Percentiles rank a stretch among this genome's conserved stretches.
Evolutionary conservation across 2,329 filamentous ascomycete species (phyloP).

Genomic region (Zymoseptoria crescenta): DNA sequence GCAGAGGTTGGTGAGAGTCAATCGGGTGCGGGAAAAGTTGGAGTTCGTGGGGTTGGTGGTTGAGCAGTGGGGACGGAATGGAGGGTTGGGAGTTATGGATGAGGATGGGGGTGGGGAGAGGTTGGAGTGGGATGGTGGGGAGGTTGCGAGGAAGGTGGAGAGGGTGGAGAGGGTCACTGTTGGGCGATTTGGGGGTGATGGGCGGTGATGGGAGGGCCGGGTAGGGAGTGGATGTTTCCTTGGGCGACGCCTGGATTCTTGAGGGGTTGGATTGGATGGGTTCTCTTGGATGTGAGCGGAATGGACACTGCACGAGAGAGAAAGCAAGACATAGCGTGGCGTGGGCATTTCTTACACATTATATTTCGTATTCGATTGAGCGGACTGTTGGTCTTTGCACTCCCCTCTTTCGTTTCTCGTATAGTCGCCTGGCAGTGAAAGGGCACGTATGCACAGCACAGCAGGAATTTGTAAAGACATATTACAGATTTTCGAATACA

Average conservation of each 20-base stretch:
- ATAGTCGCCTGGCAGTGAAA: background rate
- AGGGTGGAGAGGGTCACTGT: conserved; percentile 36
- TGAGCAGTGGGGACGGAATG: conserved; percentile 62
- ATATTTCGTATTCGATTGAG: background rate
- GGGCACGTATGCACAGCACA: too few species aligned
- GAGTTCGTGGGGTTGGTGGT: conserved; percentile 62
- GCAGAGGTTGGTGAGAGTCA: conserved; percentile 55
- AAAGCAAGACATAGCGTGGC: background rate
- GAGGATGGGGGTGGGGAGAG: conserved; percentile 23
- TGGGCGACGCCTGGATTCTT: background rate
- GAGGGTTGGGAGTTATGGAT: conserved; percentile 53
- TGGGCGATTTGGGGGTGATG: conserved; percentile 42
- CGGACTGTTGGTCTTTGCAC: background rate
- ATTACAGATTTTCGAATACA: too few species aligned
- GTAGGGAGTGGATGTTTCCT: background rate
- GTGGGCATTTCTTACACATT: background rate
- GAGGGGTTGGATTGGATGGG: background rate
- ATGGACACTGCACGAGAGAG: background rate
- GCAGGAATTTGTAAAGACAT: too few species aligned
- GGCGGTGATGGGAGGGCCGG: background rate
- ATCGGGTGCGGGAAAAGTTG: conserved; percentile 66
- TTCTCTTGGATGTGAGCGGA: background rate
- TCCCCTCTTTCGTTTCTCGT: background rate
- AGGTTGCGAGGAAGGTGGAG: conserved; percentile 39
- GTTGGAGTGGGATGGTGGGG: conserved; percentile 39